A percentile compares a stretch with the other conserved stretches of the same genome.
Conservation (phyloP, 371 early-diverging fungal species). For the Smittium culicis region DNA sequence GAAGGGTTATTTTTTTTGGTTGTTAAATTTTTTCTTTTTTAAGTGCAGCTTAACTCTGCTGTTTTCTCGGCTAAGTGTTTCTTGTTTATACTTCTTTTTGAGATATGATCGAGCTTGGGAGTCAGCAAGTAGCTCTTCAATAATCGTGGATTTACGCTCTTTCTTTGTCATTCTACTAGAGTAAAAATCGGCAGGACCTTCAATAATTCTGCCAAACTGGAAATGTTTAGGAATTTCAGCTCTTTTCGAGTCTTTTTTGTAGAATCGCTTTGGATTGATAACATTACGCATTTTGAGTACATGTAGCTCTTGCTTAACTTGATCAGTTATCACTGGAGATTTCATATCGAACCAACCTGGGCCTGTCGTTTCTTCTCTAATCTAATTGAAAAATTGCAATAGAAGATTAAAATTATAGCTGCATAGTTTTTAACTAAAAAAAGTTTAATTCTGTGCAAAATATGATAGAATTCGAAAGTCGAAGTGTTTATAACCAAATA, state of each 20-base stretch:
- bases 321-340: conserved; percentile 70
- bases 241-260: conserved; percentile 56
- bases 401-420: not conserved
- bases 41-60: too few relatives aligned
- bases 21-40: too few relatives aligned
- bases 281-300: conserved; percentile 74
- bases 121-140: conserved; percentile 77
- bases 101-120: conserved; percentile 55
- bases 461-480: too few relatives aligned
- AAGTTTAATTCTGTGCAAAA: not conserved
- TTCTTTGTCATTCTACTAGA: conserved; percentile 65
- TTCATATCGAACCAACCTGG: conserved; percentile 87
- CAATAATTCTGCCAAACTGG: conserved; percentile 82
- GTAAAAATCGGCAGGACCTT: conserved; percentile 77
- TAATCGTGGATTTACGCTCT: conserved; percentile 67
- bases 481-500: too few relatives aligned
- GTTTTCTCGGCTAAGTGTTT: not conserved
- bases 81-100: conserved; percentile 53
- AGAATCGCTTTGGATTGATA: conserved; percentile 83
- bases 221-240: conserved; percentile 72
- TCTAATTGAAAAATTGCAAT: conserved; percentile 25
- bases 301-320: conserved; percentile 74
- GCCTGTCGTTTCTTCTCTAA: conserved; percentile 50
- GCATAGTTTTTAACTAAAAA: not conserved
- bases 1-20: too few relatives aligned